Percentiles rank a stretch among this genome's conserved stretches.
Conservation (phyloP, 2,329 filamentous ascomycete species). For the Bisporella sp. region DNA sequence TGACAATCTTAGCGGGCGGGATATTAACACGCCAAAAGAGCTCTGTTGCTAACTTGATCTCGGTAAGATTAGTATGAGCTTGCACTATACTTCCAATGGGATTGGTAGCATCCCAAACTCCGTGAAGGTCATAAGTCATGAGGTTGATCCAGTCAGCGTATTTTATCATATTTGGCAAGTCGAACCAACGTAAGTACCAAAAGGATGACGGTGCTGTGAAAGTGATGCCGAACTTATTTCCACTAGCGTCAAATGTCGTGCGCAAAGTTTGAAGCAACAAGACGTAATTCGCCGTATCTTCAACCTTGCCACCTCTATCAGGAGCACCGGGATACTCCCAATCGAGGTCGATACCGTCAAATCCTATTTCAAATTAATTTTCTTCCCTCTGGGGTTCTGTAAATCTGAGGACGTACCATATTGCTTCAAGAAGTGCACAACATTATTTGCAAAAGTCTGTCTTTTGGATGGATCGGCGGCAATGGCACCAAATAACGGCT, state of each 20-base stretch:
- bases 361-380: too few relatives aligned
- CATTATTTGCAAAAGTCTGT: too few relatives aligned
- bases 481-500: too few relatives aligned
- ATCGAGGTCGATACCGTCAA: conserved; percentile 39
- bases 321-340: conserved; percentile 35
- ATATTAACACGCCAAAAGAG: conserved; percentile 40
- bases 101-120: conserved; percentile 16
- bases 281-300: conserved; percentile 30
- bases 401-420: too few relatives aligned
- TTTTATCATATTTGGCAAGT: conserved; percentile 15
- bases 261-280: conserved; percentile 14
- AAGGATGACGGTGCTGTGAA: conserved; percentile 26
- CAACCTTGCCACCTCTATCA: conserved; percentile 30
- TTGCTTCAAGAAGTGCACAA: too few relatives aligned
- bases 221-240: conserved; percentile 31
- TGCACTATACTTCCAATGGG: conserved; percentile 27
- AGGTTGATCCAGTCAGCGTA: conserved; percentile 25
- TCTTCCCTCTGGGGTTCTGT: too few relatives aligned
- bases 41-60: conserved; percentile 35
- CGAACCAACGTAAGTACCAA: conserved; percentile 28
- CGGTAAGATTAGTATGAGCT: conserved; percentile 39
- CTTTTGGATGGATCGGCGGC: too few relatives aligned
- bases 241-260: conserved; percentile 17
- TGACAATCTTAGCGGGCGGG: conserved; percentile 31
- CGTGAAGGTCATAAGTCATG: conserved; percentile 28